Evolutionary conservation across 192 early-diverging fungal species (phyloP), one percentile per base, ranked within the genome.

Genomic region (Rhizoclosmatium sp.): DNA sequence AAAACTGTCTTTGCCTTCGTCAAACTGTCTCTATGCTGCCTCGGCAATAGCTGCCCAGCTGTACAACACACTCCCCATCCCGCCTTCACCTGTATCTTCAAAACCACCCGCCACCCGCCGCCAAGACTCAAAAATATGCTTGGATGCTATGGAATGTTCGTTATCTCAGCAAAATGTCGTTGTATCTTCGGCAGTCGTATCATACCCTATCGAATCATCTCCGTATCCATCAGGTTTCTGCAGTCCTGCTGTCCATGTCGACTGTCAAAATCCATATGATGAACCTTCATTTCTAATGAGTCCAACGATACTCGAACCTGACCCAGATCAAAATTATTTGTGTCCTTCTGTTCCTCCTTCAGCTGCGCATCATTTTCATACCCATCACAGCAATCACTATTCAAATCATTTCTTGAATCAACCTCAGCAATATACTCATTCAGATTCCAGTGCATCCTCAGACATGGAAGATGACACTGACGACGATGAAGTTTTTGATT

Each of bases 401-500:
- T 54, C 51, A 54, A 16, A 7, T 54, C 51, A 54, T 31, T 31
- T 31, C 31, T 31, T 31, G 31, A 0, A 31, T 31, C 31, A 31
- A 31, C 31, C 31, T 31, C 31, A 31, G 31, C 31, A 31, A 31
- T 31, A 31, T 31, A 54, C 5, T 54, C 16, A 54, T 54, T 54
- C 51, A 54, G 67, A 69, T 44, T n/a, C 42, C 67, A 69, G 67
- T 5, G 46, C 44, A 2, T 46, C 42, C 19, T 46, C 67, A 23
- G 67, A 69, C 2, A 2, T 42, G 12, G 67, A 69, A 47, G 67
- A 69, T 44, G 67, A 69, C 45, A 46, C 31, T n/a, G 67, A 69
- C 46, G 67, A 69, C 3, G 67, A 69, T 69, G 67, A 69, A 47
- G 67, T 69, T 19, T 69, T 40, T 12, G 21, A 46, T 69, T 47